Evolutionary conservation across 2,329 filamentous ascomycete genomes (phyloP).

Genomic region (Verticillium klebahnii): DNA sequence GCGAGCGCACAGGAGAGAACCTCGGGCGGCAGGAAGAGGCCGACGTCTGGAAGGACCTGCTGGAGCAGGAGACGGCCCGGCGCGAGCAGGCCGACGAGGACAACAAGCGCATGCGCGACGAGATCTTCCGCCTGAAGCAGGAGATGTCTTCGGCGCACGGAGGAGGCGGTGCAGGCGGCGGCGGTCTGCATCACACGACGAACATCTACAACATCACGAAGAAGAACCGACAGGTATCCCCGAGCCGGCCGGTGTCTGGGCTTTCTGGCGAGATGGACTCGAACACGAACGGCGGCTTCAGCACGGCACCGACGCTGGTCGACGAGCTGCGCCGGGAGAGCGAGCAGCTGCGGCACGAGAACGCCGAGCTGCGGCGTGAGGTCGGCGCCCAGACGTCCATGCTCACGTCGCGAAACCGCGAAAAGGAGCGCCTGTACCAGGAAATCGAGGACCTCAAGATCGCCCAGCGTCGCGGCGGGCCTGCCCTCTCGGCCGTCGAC

Average conservation of each 20-base stretch:
- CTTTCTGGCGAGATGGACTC: constrained; percentile 46
- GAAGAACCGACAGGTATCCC: constrained; percentile 43
- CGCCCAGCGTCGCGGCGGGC: constrained; percentile 67
- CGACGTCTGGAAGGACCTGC: constrained; percentile 91
- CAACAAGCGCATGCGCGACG: constrained; percentile 76
- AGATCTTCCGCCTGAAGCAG: constrained; percentile 69
- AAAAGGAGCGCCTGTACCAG: constrained; percentile 91
- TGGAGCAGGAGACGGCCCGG: constrained; percentile 85
- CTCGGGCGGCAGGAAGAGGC: constrained; percentile 57
- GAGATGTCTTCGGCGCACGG: constrained; percentile 34
- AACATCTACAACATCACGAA: constrained; percentile 63
- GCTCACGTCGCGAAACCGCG: constrained; percentile 91
- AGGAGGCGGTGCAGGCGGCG: constrained; percentile 17
- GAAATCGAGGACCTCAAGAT: constrained; percentile 97
- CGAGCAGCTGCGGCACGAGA: constrained; percentile 83
- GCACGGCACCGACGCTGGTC: constrained; percentile 61
- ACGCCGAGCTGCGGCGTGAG: constrained; percentile 85
- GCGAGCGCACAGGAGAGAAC: constrained; percentile 42
- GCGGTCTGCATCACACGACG: constrained; percentile 51
- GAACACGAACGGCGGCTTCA: constrained; percentile 47
- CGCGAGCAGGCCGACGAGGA: constrained; percentile 90
- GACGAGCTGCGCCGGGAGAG: constrained; percentile 69
- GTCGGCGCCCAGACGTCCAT: constrained; percentile 96
- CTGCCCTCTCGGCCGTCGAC: constrained; percentile 66
- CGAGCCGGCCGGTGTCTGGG: constrained; percentile 45